A percentile compares a stretch with the other conserved stretches of the same genome.
These are phyloP conservation scores for Neurospora tetraspora DNA, from an alignment of 495 filamentous ascomycete species.

Conservation along the genomic window DNA sequence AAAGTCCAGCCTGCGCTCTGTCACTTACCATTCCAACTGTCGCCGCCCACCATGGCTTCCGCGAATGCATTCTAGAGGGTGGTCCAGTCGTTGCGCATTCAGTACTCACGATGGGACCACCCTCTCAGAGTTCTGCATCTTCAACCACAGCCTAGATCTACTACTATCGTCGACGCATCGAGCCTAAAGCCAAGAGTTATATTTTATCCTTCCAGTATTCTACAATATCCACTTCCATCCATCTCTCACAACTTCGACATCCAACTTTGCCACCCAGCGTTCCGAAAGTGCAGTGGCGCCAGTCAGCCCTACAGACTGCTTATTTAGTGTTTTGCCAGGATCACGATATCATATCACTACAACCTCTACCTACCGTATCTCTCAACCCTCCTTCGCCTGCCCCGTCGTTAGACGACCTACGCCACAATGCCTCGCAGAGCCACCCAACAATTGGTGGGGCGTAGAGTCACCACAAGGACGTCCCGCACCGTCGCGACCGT, in stretches of 20 bases:
- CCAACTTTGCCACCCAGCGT: neutral
- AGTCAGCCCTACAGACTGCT: neutral
- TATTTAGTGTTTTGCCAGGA: neutral
- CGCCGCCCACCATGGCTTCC: constrained; percentile 28
- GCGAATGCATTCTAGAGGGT: constrained; percentile 43
- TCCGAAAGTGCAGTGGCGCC: neutral
- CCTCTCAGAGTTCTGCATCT: constrained; percentile 26
- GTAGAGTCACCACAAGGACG: constrained; percentile 10
- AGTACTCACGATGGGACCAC: constrained; percentile 41
- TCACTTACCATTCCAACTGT: constrained; percentile 8
- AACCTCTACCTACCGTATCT: neutral
- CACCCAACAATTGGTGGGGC: neutral
- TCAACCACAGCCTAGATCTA: constrained; percentile 8
- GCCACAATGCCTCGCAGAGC: constrained; percentile 25
- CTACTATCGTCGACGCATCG: constrained; percentile 14
- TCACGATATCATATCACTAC: neutral
- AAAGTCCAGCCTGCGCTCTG: neutral
- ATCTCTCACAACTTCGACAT: neutral
- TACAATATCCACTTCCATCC: neutral
- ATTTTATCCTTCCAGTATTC: neutral
- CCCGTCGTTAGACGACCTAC: neutral
- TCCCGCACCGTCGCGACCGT: constrained; percentile 18
- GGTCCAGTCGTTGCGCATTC: constrained; percentile 29
- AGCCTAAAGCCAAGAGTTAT: constrained; percentile 5
- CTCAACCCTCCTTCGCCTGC: neutral